phyloP scores from a whole-genome alignment of 2,329 filamentous ascomycete genomes.

The Thelonectria olida region DNA sequence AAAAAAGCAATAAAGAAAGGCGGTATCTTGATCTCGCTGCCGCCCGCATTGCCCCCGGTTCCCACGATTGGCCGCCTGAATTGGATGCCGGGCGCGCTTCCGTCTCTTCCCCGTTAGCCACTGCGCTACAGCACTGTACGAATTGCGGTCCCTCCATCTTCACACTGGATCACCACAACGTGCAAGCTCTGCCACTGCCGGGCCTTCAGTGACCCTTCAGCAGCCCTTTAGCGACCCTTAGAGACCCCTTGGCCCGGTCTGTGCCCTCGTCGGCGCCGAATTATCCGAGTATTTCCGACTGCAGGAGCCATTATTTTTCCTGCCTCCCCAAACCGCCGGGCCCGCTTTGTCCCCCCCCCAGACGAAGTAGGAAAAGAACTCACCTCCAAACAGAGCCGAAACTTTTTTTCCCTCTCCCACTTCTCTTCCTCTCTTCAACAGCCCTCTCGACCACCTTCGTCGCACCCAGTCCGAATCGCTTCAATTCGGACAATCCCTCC shows the following conservation, averaged over 20 bases:
- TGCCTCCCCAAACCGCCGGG: constrained; percentile 16
- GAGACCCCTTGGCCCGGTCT: constrained; percentile 40
- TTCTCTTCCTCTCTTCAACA: constrained; percentile 23
- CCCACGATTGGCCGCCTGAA: no score
- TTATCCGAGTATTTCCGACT: constrained; percentile 45
- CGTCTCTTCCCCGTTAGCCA: no score
- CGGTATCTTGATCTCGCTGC: background rate
- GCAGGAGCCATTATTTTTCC: constrained; percentile 37
- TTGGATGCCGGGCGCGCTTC: background rate
- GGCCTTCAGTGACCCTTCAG: no score
- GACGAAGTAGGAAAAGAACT: constrained; percentile 39
- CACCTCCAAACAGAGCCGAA: constrained; percentile 30
- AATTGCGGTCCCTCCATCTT: no score
- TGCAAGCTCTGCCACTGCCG: no score
- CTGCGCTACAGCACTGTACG: no score
- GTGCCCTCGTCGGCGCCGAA: constrained; percentile 38
- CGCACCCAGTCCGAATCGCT: constrained; percentile 23
- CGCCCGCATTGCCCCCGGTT: background rate
- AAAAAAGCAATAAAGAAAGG: background rate
- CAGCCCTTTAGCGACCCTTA: background rate
- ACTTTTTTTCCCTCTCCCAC: constrained; percentile 24
- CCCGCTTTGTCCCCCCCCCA: background rate
- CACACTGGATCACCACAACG: no score
- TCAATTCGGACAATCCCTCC: constrained; percentile 41
- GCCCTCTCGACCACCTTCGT: constrained; percentile 5